phyloP scores from a whole-genome alignment of 805 yeast genomes.

The Wickerhamomyces ciferrii region DNA sequence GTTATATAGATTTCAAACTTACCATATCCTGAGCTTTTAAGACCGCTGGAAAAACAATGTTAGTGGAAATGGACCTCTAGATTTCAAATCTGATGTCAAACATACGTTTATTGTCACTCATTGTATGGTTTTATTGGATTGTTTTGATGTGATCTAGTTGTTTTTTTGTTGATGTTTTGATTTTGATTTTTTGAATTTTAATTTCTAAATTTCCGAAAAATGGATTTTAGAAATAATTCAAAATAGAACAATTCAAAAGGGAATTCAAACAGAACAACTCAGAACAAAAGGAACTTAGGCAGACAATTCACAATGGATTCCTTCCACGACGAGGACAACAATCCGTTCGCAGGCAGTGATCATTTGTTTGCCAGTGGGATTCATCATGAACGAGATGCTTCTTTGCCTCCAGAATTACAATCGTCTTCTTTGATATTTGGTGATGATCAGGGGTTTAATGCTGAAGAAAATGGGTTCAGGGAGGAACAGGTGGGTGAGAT shows the following conservation, averaged over 20 bases:
- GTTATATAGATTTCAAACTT: background rate
- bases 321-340: conserved; percentile 25
- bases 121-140: background rate
- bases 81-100: background rate
- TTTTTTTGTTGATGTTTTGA: background rate
- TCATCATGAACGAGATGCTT: background rate
- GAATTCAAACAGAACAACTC: background rate
- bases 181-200: background rate
- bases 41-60: conserved; percentile 9
- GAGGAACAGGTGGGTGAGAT: too few species aligned
- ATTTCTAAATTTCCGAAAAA: background rate
- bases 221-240: too few species aligned
- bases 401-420: conserved; percentile 2
- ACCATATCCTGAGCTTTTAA: conserved; percentile 22
- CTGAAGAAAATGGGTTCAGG: background rate
- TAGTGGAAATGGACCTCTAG: background rate
- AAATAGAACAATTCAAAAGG: background rate
- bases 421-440: conserved; percentile 1
- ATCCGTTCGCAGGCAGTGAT: conserved; percentile 25
- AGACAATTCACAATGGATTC: conserved; percentile 6
- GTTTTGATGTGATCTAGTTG: background rate
- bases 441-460: background rate
- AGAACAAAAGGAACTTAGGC: too few species aligned
- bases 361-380: conserved; percentile 22
- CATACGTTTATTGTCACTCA: background rate